Percentiles rank a stretch among this genome's conserved stretches.
Conservation (phyloP, 768 basidiomycete species). For the Lanmaoa rubissima region DNA sequence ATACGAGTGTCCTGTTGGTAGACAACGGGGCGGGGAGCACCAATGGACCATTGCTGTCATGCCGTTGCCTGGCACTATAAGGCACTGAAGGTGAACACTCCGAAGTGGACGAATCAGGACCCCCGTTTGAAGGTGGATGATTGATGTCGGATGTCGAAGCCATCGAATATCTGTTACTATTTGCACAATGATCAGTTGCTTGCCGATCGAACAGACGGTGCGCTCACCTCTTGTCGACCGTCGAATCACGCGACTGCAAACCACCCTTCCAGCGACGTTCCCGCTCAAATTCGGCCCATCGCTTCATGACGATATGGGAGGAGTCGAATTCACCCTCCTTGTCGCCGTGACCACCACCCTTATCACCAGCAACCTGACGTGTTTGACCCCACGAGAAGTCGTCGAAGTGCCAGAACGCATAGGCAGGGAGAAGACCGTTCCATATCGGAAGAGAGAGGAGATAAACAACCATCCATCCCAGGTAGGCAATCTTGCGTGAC, state of each 20-base stretch:
- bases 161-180: slow-evolving; percentile 66
- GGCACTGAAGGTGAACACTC: slow-evolving; percentile 46
- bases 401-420: slow-evolving; percentile 99
- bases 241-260: slow-evolving; percentile 76
- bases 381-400: slow-evolving; percentile 99
- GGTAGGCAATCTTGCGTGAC: slow-evolving; percentile 87
- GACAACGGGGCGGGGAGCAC: slow-evolving; percentile 76
- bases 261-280: slow-evolving; percentile 93
- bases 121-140: slow-evolving; percentile 47
- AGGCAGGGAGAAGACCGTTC: slow-evolving; percentile 94
- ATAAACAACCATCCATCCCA: slow-evolving; percentile 98
- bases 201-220: neutral
- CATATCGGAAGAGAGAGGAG: slow-evolving; percentile 91
- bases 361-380: slow-evolving; percentile 74
- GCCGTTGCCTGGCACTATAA: slow-evolving; percentile 49
- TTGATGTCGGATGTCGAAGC: slow-evolving; percentile 78
- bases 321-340: slow-evolving; percentile 99
- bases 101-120: slow-evolving; percentile 57
- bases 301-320: slow-evolving; percentile 95
- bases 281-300: slow-evolving; percentile 97
- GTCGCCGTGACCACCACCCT: slow-evolving; percentile 72
- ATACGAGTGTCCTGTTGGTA: slow-evolving; percentile 50
- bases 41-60: slow-evolving; percentile 69
- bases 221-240: slow-evolving; percentile 66
- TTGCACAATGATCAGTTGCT: slow-evolving; percentile 27